Evolutionary conservation across 2,329 filamentous ascomycete species (phyloP).

Genomic region (Aspergillus clavatus): DNA sequence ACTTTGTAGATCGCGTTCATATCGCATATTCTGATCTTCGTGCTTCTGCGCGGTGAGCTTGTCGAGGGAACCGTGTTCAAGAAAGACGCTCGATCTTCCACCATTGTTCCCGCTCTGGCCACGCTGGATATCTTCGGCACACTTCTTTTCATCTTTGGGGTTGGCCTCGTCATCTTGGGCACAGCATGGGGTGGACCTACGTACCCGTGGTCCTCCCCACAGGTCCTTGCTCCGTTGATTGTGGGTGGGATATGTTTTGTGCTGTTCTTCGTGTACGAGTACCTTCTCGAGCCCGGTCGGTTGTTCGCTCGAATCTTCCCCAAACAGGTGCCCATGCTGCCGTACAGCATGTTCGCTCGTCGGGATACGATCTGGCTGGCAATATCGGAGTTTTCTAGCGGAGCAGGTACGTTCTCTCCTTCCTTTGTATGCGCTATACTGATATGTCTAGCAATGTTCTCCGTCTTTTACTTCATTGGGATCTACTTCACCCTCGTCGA

Average conservation of each 20-base stretch:
- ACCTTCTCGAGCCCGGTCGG: conserved; percentile 50
- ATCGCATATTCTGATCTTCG: conserved; percentile 51
- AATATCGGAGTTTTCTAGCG: conserved; percentile 57
- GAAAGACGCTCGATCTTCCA: conserved; percentile 26
- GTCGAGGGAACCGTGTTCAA: conserved; percentile 47
- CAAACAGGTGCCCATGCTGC: conserved; percentile 59
- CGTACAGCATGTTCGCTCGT: conserved; percentile 54
- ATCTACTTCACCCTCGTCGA: conserved; percentile 63
- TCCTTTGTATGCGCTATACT: too few species aligned
- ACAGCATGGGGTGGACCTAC: conserved; percentile 54
- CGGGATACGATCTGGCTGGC: conserved; percentile 59
- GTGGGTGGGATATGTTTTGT: conserved; percentile 42
- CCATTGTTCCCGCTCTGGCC: conserved; percentile 46
- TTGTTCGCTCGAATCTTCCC: conserved; percentile 48
- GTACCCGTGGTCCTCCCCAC: conserved; percentile 49
- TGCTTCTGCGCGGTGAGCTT: conserved; percentile 56
- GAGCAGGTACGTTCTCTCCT: conserved; percentile 40
- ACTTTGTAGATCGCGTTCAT: conserved; percentile 40
- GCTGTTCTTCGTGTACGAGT: conserved; percentile 50
- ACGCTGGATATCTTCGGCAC: conserved; percentile 56
- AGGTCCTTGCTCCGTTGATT: conserved; percentile 49
- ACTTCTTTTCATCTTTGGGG: conserved; percentile 51
- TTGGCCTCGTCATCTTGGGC: conserved; percentile 52
- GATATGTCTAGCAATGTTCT: conserved; percentile 41
- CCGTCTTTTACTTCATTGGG: conserved; percentile 63